Evolutionary conservation across 805 yeast genomes (phyloP), one percentile per base, ranked within the genome.

Genomic region (Candida ortonii): DNA sequence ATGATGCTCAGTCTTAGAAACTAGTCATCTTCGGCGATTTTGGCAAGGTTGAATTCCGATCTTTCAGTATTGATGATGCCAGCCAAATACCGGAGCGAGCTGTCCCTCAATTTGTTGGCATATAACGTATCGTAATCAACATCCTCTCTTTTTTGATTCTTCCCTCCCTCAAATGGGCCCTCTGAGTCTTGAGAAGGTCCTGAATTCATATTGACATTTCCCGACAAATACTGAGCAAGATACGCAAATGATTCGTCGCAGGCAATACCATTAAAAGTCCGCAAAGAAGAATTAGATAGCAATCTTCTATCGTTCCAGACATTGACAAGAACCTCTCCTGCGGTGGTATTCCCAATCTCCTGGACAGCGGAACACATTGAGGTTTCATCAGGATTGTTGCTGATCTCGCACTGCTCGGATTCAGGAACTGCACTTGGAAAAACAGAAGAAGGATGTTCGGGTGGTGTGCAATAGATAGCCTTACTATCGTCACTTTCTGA

Each of bases 171-270:
- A n/a, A n/a, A n/a, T n/a, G n/a, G n/a, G n/a, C n/a, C n/a, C n/a
- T n/a, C n/a, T n/a, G n/a, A n/a, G n/a, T n/a, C n/a, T n/a, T n/a
- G n/a, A n/a, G n/a, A n/a, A n/a, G n/a, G 35, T 33, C 27, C 16
- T 30, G 5, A 21, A 13, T 27, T 6, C n/a, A 10, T 12, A 6
- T 25, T 31, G 12, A 34, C 24, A 34, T 54, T 50, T n/a, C 57
- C 59, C 7, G 54, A 49, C 4, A 65, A 35, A 5, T 61, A 38
- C 3, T 57, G 58, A 2, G 69, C 74, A 16, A 73, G 51, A 38
- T 72, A 73, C 0, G 62, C 61, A 45, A 61, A 72, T 0, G 78
- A 71, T 8, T 62, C 63, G 38, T 67, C 73, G 9, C 38, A 33
- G 10, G 44, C 18, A 7, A 53, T 31, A 5, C 47, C 48, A 6